A percentile compares a stretch with the other conserved stretches of the same genome.
phyloP scores from a whole-genome alignment of 306 rosid genomes.

The Acacia acuminata region DNA sequence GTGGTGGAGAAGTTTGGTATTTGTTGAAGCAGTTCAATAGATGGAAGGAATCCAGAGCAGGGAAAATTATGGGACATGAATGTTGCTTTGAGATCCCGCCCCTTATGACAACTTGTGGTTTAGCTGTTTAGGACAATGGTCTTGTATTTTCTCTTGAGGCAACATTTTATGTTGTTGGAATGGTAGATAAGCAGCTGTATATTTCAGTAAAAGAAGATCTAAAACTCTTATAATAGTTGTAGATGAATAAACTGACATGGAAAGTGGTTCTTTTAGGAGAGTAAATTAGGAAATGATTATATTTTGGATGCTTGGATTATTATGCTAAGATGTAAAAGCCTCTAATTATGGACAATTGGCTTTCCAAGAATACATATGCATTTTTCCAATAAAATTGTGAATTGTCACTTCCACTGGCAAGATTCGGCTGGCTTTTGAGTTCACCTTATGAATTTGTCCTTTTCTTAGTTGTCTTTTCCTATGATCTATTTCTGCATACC shows the following conservation, averaged over 20 bases:
- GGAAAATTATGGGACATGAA: neutral
- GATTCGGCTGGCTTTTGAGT: constrained; percentile 1
- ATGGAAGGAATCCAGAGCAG: neutral
- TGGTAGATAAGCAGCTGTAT: neutral
- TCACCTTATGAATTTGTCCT: constrained; percentile 6
- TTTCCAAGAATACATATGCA: neutral
- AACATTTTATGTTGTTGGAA: neutral
- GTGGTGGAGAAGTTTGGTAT: neutral
- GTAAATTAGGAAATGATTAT: neutral
- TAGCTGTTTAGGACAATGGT: neutral
- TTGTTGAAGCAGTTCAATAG: neutral
- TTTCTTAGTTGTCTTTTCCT: constrained; percentile 8
- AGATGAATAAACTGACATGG: neutral
- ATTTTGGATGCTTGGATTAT: neutral
- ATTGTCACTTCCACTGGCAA: neutral
- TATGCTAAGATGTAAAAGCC: neutral
- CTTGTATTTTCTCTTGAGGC: neutral
- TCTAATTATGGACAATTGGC: neutral
- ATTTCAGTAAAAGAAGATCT: neutral
- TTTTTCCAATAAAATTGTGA: neutral
- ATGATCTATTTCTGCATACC: neutral
- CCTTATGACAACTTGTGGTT: neutral
- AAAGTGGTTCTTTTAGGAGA: neutral
- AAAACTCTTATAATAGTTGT: neutral
- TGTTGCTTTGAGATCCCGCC: neutral